Evolutionary conservation across 208 protist genomes (phyloP).

Genomic region (Acanthamoeba sp.): DNA sequence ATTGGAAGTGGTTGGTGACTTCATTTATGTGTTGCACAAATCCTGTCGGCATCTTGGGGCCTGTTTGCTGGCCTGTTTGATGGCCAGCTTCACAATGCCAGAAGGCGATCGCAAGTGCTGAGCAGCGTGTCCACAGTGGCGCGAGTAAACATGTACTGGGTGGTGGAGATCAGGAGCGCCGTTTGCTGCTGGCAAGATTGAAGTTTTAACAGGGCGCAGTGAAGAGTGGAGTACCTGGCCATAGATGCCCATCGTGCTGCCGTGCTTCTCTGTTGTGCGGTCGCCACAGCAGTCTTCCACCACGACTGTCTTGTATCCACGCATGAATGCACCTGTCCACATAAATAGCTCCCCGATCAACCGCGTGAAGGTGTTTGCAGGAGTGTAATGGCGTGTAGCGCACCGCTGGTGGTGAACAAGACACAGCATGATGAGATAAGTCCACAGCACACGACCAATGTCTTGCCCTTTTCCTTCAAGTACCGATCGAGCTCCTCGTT

Average conservation of each 20-base stretch:
- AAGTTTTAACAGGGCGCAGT: not conserved
- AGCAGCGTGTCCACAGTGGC: constrained; percentile 10
- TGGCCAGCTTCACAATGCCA: not conserved
- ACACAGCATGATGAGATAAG: constrained; percentile 51
- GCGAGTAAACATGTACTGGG: constrained; percentile 24
- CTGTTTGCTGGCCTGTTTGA: not conserved
- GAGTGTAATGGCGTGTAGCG: not conserved
- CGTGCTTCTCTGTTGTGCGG: constrained; percentile 21
- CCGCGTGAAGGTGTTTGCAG: not conserved
- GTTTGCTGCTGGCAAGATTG: not conserved
- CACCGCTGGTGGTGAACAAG: constrained; percentile 19
- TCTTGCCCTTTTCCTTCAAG: constrained; percentile 35
- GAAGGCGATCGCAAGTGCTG: not conserved
- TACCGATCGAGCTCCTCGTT: not conserved
- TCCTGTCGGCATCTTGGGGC: no score
- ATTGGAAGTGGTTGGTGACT: no score
- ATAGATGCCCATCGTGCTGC: constrained; percentile 24
- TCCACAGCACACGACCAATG: constrained; percentile 1
- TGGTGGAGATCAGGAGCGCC: not conserved
- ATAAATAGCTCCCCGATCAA: not conserved
- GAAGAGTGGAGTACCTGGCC: not conserved
- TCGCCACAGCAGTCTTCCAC: constrained; percentile 57
- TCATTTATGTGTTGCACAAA: no score
- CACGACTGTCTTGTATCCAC: constrained; percentile 28
- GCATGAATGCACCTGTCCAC: constrained; percentile 21